These are phyloP conservation scores for Phytophthora pisi DNA, from an alignment of 352 stramenopile species.

Conservation along the genomic window DNA sequence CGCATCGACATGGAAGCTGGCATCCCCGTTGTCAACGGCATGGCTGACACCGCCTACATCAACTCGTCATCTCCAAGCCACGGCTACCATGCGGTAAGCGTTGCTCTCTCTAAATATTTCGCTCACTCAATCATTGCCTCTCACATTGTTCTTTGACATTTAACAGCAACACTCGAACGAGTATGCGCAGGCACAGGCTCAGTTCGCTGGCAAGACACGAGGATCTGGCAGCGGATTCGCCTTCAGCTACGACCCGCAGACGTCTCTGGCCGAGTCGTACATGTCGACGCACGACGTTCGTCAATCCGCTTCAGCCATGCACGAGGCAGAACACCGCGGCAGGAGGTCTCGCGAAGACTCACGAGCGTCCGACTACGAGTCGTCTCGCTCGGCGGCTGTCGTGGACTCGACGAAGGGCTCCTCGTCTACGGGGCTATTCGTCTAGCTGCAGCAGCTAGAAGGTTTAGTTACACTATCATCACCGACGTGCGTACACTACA, in stretches of 20 bases:
- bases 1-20: slow-evolving; percentile 63
- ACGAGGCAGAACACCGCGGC: slow-evolving; percentile 63
- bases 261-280: slow-evolving; percentile 78
- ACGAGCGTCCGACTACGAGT: slow-evolving; percentile 68
- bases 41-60: slow-evolving; percentile 49
- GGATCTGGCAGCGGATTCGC: slow-evolving; percentile 80
- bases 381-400: slow-evolving; percentile 26
- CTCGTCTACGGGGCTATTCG: slow-evolving; percentile 43
- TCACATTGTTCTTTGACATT: slow-evolving; percentile 8
- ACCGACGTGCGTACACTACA: slow-evolving; percentile 28
- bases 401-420: slow-evolving; percentile 47
- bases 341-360: slow-evolving; percentile 78
- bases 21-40: slow-evolving; percentile 48
- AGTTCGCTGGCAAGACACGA: slow-evolving; percentile 46
- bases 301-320: slow-evolving; percentile 62
- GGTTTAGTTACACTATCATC: slow-evolving; percentile 36
- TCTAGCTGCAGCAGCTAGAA: slow-evolving; percentile 31
- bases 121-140: slow-evolving; percentile 11
- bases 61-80: slow-evolving; percentile 42
- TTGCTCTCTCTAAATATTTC: neutral
- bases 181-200: slow-evolving; percentile 14
- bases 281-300: slow-evolving; percentile 73
- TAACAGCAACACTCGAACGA: slow-evolving; percentile 28
- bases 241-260: slow-evolving; percentile 85
- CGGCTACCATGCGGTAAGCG: slow-evolving; percentile 35